phyloP scores from a whole-genome alignment of 2,329 filamentous ascomycete species.

The Myriosclerotinia duriaeana region DNA sequence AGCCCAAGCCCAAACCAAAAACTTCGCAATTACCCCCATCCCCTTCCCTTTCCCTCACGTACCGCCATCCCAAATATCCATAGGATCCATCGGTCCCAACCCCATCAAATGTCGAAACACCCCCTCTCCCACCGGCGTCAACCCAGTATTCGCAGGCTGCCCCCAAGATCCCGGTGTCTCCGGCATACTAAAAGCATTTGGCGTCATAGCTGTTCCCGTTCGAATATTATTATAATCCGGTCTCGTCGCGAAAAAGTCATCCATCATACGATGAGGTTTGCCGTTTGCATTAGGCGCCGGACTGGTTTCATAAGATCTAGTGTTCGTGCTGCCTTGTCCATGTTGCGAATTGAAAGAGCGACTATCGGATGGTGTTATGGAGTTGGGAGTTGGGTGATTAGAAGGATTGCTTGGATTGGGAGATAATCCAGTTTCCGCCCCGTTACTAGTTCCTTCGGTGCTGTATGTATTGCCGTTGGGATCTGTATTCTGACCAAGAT shows the following conservation, averaged over 20 bases:
- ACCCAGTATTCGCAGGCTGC: conserved; percentile 45
- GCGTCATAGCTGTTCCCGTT: conserved; percentile 30
- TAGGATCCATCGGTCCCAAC: conserved; percentile 58
- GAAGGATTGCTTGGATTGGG: conserved; percentile 41
- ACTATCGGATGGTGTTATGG: conserved; percentile 51
- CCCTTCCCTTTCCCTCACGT: conserved; percentile 13
- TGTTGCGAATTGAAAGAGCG: conserved; percentile 28
- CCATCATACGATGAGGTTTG: conserved; percentile 37
- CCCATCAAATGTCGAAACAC: conserved; percentile 58
- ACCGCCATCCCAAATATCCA: conserved; percentile 38
- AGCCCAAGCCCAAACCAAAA: background rate
- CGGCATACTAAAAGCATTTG: conserved; percentile 44
- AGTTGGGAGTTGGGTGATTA: conserved; percentile 60
- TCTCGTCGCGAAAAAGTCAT: conserved; percentile 34
- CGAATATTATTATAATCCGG: conserved; percentile 32
- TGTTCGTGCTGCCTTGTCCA: conserved; percentile 42
- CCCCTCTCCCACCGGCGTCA: conserved; percentile 58
- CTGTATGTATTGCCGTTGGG: conserved; percentile 23
- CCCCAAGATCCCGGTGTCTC: conserved; percentile 48
- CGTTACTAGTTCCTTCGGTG: conserved; percentile 44
- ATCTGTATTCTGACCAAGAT: background rate
- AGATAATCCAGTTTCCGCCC: conserved; percentile 34
- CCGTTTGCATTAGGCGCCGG: conserved; percentile 43
- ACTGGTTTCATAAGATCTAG: conserved; percentile 53
- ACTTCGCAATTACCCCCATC: background rate